Conservation (phyloP, 805 yeast genomes). For the Phaffomyces thermotolerans region DNA sequence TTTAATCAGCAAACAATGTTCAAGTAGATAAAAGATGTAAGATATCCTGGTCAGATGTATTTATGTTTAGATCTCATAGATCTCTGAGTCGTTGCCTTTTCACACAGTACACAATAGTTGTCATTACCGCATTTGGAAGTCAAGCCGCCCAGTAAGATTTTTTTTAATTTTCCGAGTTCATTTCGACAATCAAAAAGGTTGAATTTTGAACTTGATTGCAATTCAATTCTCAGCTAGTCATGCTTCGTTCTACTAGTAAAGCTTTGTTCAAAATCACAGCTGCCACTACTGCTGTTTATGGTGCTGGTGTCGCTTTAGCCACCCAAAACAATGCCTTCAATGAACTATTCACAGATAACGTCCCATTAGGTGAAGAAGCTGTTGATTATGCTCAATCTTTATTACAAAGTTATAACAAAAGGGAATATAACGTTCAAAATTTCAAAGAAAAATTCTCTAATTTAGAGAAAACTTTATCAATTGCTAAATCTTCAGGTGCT, state of each 20-base stretch:
- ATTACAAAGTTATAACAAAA: conserved; percentile 12
- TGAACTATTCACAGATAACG: conserved; percentile 52
- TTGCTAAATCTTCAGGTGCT: conserved; percentile 33
- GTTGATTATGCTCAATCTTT: conserved; percentile 42
- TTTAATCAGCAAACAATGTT: not conserved
- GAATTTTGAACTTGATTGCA: not conserved
- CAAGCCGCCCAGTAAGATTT: conserved; percentile 1
- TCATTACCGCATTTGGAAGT: conserved; percentile 2
- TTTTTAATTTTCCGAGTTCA: not conserved
- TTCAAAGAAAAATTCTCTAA: conserved; percentile 32
- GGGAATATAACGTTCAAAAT: conserved; percentile 26
- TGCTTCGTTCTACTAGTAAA: conserved; percentile 27
- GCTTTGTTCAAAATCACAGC: conserved; percentile 25
- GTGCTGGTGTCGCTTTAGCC: conserved; percentile 54
- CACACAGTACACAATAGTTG: not conserved
- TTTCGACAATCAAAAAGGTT: not conserved
- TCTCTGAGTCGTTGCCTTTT: too few relatives aligned
- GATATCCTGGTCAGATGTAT: too few relatives aligned
- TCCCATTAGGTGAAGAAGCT: conserved; percentile 55
- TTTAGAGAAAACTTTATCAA: conserved; percentile 31
- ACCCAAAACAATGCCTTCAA: conserved; percentile 51
- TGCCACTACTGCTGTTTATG: conserved; percentile 37
- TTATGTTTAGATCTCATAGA: not conserved
- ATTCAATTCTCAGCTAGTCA: conserved; percentile 3
- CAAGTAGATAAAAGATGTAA: too few relatives aligned